Evolutionary conservation across 2,329 filamentous ascomycete species (phyloP), one percentile per base, ranked within the genome.

Genomic region (Neopestalotiopsis clavispora): DNA sequence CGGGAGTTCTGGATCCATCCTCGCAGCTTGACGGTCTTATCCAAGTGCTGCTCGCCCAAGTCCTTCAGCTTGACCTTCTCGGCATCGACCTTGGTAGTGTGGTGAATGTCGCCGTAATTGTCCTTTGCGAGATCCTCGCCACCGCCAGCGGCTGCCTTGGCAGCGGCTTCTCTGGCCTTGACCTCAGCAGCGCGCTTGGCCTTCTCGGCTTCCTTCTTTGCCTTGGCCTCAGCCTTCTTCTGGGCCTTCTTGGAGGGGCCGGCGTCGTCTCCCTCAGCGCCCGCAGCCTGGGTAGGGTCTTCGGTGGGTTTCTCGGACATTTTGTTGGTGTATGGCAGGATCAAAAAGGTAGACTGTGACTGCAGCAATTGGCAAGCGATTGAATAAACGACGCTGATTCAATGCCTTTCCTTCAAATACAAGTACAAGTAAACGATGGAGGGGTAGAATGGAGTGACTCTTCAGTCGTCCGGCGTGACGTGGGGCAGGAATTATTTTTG

Each of bases 1-100:
- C 95, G 90, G 40, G 92, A 90, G 84, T 97, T 98, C 80, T 97
- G 93, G 52, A 98, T 87, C 85, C 93, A 94, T 38, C 90, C 94
- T 49, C 94, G 88, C 75, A 98, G 86, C 59, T 90, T 90, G 74
- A 98, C 87, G 38, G 89, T 88, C 83, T 93, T 90, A 75, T 90
- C 92, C 59, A 91, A 81, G 79, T 92, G 83, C 66, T 87, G 83
- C 63, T 94, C 89, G 66, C 84, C 81, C n/a, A 97, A 82, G 65
- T 86, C 83, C 68, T 87, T 86, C 52, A 97, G 85, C 68, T 90
- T 82, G 69, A 90, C 84, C 68, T 87, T 84, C 68, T 87, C 83
- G 61, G 87, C 84, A 17, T 88, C 86, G 69, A 87, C 83, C 72
- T 86, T 84, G 69, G 87, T 88, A 70, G 89, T 86, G 61, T 86